Evolutionary conservation across 768 basidiomycete species (phyloP), one percentile per base, ranked within the genome.

Genomic region (Boletus edulis): DNA sequence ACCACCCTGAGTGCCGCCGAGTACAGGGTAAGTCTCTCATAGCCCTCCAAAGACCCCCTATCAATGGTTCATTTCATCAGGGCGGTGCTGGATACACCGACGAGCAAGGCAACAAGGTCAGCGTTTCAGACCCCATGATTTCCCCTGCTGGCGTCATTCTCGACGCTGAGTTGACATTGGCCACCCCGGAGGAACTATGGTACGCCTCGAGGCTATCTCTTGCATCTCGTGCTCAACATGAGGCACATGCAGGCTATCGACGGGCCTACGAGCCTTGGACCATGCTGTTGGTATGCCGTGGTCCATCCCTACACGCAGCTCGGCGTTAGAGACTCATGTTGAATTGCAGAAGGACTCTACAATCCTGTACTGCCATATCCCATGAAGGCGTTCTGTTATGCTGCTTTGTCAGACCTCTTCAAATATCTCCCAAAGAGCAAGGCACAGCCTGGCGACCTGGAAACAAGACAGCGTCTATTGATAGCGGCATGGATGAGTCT

Each of bases 1-100:
- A 93, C 90, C 8, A 91, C 89, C 5, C 73, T 92, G 35, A 89
- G 87, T 61, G 88, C 88, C 1, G 87, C 88, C 10, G 89, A 89
- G 64, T 89, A 87, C 65, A 79, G 78, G 35, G 87, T 86, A 55
- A 51, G 78, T 49, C 63, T 13, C 13, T 37, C 45, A n/a, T 39
- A 17, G 5, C 40, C 35, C 15, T 31, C 22, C 32, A 27, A 17
- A 42, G 35, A 34, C 24, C 44, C 44, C 50, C 50, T 54, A 37
- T 54, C 46, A 18, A 39, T 27, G 31, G 41, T n/a, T 29, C 41
- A 50, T 53, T 35, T 43, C 46, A 20, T 18, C 54, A 88, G 87
- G 67, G 79, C 44, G 82, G 80, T 37, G 89, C 86, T 45, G 89
- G 90, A 2, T 90, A 79, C 65, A 87, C 85, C 8, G 76, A 87